Conservation (phyloP, 208 protist species). For the Leishmania martiniquensis region DNA sequence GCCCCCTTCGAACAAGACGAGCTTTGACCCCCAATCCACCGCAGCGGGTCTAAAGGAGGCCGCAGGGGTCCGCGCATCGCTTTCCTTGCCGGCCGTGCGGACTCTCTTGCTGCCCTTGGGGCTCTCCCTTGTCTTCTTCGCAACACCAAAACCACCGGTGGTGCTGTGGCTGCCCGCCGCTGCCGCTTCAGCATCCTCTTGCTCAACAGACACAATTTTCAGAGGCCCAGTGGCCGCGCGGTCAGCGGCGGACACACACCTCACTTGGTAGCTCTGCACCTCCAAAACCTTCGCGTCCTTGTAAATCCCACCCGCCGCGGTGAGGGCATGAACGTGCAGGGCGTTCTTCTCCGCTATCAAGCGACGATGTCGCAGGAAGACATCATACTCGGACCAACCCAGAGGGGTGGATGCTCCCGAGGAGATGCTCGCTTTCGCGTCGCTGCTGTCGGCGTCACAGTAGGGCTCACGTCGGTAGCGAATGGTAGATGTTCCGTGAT, state of each 20-base stretch:
- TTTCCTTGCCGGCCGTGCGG: neutral
- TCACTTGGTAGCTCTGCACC: slow-evolving; percentile 47
- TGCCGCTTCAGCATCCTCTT: slow-evolving; percentile 25
- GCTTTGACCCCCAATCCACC: slow-evolving; percentile 47
- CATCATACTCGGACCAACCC: slow-evolving; percentile 20
- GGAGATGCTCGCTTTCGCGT: neutral
- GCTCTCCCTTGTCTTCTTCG: slow-evolving; percentile 1
- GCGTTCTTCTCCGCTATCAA: slow-evolving; percentile 15
- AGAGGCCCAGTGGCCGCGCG: slow-evolving; percentile 10
- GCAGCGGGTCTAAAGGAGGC: neutral
- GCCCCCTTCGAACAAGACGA: slow-evolving; percentile 52
- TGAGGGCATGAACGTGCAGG: slow-evolving; percentile 69
- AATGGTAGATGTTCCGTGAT: slow-evolving; percentile 57
- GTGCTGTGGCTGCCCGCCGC: neutral
- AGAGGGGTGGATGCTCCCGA: neutral
- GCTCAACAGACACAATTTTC: slow-evolving; percentile 54
- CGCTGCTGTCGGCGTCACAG: neutral
- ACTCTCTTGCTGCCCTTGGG: slow-evolving; percentile 5
- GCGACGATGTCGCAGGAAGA: slow-evolving; percentile 18
- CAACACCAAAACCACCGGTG: neutral
- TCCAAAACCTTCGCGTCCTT: slow-evolving; percentile 39
- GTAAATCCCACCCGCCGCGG: slow-evolving; percentile 12
- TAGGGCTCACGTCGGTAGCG: slow-evolving; percentile 40
- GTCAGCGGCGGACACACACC: slow-evolving; percentile 2
- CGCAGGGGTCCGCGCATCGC: neutral